Evolutionary conservation across 345 rosid species (phyloP), one percentile per base, ranked within the genome.

Genomic region (Passiflora organensis): DNA sequence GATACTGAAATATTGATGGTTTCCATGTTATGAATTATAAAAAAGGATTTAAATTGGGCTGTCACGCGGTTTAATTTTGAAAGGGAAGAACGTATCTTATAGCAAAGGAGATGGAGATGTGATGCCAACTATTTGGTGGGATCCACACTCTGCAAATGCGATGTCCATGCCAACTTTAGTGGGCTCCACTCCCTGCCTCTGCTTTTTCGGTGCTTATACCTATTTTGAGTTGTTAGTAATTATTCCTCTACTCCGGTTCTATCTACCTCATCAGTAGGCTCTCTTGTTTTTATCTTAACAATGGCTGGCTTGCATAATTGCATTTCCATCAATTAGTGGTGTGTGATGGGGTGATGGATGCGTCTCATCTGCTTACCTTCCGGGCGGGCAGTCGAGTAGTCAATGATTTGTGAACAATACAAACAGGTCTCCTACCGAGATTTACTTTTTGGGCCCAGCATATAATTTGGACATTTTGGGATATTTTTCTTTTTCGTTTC

Each of bases 21-120:
- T 46, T 46, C 50, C 12, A 17, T 21, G 28, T 3, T 46, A 12
- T 20, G n/a, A n/a, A n/a, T n/a, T n/a, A n/a, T n/a, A n/a, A n/a
- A n/a, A 20, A 46, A 20, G 6, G 59, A 53, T 55, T 60, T 32
- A 25, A 12, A 19, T 17, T 54, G 60, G 18, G 49, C 55, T 55
- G 67, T 63, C 60, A 25, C 55, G 53, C 60, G 45, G 24, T 44
- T 62, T 37, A 34, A 18, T 19, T 16, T 39, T 13, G 41, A 41
- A 19, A 34, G 5, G 23, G 13, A 12, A 20, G 18, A 56, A 14
- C 15, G 48, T 48, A 47, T 38, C 28, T 47, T 24, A 41, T 13
- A 16, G 41, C 39, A 46, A 63, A 54, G 18, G n/a, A 17, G 39
- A n/a, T 28, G 39, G 51, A 10, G 56, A 41, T 48, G 68, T 37